Evolutionary conservation across 805 yeast species (phyloP), one percentile per base, ranked within the genome.

Genomic region (Nakazawaea sp.): DNA sequence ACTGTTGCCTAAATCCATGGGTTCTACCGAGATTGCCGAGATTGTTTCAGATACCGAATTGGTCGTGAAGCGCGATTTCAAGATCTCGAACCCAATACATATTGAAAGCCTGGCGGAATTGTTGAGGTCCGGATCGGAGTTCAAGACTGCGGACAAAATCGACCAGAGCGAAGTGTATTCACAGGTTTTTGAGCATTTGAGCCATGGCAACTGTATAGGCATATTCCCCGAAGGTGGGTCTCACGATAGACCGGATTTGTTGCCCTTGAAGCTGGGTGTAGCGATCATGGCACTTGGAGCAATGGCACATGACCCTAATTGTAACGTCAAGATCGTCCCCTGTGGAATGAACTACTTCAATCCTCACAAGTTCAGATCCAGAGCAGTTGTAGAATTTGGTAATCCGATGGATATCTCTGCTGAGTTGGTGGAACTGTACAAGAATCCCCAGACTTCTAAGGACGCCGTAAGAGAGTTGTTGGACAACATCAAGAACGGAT

Each of bases 171-270:
- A 68, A 31, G 96, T 92, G 38, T 92, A 87, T 58, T 74, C 82
- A 38, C 70, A 72, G 45, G 97, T 92, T 3, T 92, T 89, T 56
- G 75, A 80, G 34, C 96, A 87, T 56, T 68, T 92, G 44, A 72
- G 85, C 15, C 70, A 75, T 42, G 88, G 92, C 29, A 76, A 84
- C 40, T 85, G 94, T 44, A 61, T 92, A 25, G 97, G 97, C 9
- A 85, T 92, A 31, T 92, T 88, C 63, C 97, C 98, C 7, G 98
- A 92, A 64, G 98, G 98, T 42, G 98, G 98, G 1, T 87, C 96
- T 10, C 98, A 90, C 52, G 98, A 90, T 57, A 70, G 98, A 47
- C 79, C 97, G 0, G 94, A 87, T 45, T 61, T 90, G 47, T 68
- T 90, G 35, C 98, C 98, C 0, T 65, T 90, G 47, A 90, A 92